A percentile compares a stretch with the other conserved stretches of the same genome.
phyloP scores from a whole-genome alignment of 2,329 filamentous ascomycete genomes.

The Cordyceps cicadae region DNA sequence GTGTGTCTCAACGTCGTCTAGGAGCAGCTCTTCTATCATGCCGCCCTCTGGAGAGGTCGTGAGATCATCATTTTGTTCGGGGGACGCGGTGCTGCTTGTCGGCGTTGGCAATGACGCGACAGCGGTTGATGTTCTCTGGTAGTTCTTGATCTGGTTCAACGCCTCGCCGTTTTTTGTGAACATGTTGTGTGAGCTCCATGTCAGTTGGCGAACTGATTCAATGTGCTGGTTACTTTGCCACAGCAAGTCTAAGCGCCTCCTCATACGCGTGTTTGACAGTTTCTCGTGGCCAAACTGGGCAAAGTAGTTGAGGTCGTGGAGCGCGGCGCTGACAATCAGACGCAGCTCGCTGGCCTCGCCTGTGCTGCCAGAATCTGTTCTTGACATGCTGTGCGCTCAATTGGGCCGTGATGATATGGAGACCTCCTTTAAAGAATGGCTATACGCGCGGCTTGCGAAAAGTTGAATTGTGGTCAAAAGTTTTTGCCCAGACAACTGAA shows the following conservation, averaged over 20 bases:
- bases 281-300: neutral
- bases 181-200: neutral
- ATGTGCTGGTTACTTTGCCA: neutral
- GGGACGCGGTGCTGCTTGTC: neutral
- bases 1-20: neutral
- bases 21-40: neutral
- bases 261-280: neutral
- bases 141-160: neutral
- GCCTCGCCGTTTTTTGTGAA: neutral
- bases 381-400: neutral
- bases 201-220: neutral
- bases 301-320: neutral
- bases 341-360: neutral
- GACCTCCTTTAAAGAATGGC: too few relatives aligned
- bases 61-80: neutral
- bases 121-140: neutral
- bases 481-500: too few relatives aligned
- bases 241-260: neutral
- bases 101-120: neutral
- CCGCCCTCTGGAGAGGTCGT: neutral
- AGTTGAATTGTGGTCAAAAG: too few relatives aligned
- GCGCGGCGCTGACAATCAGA: neutral
- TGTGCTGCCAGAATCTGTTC: neutral
- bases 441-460: too few relatives aligned
- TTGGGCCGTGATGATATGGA: neutral